Percentiles rank a stretch among this genome's conserved stretches.
Evolutionary conservation across 2,329 filamentous ascomycete genomes (phyloP).

Genomic region (Dactylellina cionopaga): DNA sequence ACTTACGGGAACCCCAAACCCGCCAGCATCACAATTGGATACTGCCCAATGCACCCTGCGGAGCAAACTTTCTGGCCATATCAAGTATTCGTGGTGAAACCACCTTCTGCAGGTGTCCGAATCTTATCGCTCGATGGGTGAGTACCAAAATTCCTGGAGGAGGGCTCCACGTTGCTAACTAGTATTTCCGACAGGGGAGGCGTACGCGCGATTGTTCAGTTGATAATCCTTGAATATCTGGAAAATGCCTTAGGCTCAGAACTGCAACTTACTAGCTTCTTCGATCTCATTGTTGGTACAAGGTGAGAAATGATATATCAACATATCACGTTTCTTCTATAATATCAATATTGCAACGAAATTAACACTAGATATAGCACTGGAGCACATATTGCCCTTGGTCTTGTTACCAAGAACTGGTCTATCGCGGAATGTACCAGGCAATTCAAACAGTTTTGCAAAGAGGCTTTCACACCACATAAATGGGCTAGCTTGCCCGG

Average conservation of each 20-base stretch:
- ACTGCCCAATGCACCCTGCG: slow-evolving; percentile 4
- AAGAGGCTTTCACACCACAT: slow-evolving; percentile 62
- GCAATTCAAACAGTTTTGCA: slow-evolving; percentile 61
- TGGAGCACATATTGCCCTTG: slow-evolving; percentile 64
- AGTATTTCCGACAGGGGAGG: slow-evolving; percentile 45
- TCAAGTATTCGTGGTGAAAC: slow-evolving; percentile 48
- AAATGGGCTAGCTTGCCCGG: slow-evolving; percentile 59
- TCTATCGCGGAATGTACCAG: slow-evolving; percentile 60
- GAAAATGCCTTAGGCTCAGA: slow-evolving; percentile 61
- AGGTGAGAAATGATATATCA: slow-evolving; percentile 55
- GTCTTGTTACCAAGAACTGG: slow-evolving; percentile 61
- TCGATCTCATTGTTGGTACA: slow-evolving; percentile 65
- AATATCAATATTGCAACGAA: too few species aligned
- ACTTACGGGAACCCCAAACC: background rate
- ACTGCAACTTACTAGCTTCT: slow-evolving; percentile 63
- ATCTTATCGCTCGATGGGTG: slow-evolving; percentile 22
- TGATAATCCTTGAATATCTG: slow-evolving; percentile 59
- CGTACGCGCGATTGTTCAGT: slow-evolving; percentile 57
- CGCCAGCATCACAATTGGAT: background rate
- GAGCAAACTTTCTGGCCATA: slow-evolving; percentile 4
- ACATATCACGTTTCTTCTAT: slow-evolving; percentile 1
- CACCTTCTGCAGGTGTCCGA: slow-evolving; percentile 11
- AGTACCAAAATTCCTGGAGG: background rate
- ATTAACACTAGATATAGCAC: slow-evolving; percentile 57
- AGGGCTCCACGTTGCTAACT: slow-evolving; percentile 13